phyloP scores from a whole-genome alignment of 1,284 basidiomycete genomes.

The Clitocybe nebularis region DNA sequence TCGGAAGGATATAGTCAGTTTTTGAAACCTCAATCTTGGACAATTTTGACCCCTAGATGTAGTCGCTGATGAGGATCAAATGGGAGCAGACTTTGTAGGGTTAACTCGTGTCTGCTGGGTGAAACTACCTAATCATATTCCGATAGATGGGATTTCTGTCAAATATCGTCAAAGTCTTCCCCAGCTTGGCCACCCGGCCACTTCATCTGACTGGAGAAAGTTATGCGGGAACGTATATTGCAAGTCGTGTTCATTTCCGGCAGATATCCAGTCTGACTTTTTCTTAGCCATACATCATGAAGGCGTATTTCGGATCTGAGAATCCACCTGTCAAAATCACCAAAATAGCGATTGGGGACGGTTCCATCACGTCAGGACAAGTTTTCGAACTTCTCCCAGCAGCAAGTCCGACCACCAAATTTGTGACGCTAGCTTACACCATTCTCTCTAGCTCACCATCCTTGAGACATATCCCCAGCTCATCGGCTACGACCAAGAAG shows the following conservation, averaged over 20 bases:
- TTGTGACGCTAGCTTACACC: not conserved
- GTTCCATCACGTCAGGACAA: slow-evolving; percentile 44
- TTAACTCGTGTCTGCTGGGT: not conserved
- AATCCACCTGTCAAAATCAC: slow-evolving; percentile 67
- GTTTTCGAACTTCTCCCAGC: slow-evolving; percentile 51
- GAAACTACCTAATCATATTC: not conserved
- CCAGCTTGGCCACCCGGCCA: slow-evolving; percentile 54
- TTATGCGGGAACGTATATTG: slow-evolving; percentile 65
- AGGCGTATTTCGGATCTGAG: slow-evolving; percentile 57
- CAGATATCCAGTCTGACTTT: slow-evolving; percentile 3
- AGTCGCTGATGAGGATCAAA: slow-evolving; percentile 66
- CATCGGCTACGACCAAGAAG: slow-evolving; percentile 62
- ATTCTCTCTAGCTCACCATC: slow-evolving; percentile 39
- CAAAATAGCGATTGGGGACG: slow-evolving; percentile 70
- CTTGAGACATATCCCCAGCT: slow-evolving; percentile 72
- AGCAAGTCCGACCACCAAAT: slow-evolving; percentile 31
- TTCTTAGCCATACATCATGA: slow-evolving; percentile 65
- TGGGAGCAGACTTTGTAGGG: slow-evolving; percentile 67
- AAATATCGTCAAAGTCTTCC: slow-evolving; percentile 68
- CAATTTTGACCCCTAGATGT: not conserved
- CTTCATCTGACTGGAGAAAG: slow-evolving; percentile 63
- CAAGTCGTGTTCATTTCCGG: slow-evolving; percentile 23
- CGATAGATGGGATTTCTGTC: slow-evolving; percentile 59
- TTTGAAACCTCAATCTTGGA: slow-evolving; percentile 7
- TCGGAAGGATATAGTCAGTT: slow-evolving; percentile 50